Conservation (phyloP, 345 rosid genomes). For the Clarkia xantiana region DNA sequence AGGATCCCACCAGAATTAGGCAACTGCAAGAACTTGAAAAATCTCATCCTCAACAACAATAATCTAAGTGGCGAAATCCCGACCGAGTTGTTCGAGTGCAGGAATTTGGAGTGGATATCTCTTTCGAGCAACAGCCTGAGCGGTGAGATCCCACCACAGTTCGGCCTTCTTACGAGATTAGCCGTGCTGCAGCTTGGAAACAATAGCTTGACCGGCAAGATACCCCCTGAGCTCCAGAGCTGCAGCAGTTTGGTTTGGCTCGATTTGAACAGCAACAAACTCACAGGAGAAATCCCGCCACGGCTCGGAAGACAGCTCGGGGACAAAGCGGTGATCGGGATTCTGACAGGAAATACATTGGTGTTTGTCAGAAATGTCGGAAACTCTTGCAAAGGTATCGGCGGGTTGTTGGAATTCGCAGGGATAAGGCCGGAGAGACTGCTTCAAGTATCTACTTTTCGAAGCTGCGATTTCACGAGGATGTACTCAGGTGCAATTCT, state of each 20-base stretch:
- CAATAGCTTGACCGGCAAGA: slow-evolving; percentile 73
- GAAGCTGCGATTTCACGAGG: slow-evolving; percentile 77
- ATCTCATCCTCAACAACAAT: slow-evolving; percentile 76
- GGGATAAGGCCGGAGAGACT: slow-evolving; percentile 90
- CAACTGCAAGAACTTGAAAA: slow-evolving; percentile 52
- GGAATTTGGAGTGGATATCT: slow-evolving; percentile 86
- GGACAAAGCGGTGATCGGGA: slow-evolving; percentile 61
- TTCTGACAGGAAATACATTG: slow-evolving; percentile 67
- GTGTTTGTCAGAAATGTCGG: slow-evolving; percentile 89
- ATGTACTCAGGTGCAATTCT: slow-evolving; percentile 82
- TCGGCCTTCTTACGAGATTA: slow-evolving; percentile 53
- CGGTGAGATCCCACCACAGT: slow-evolving; percentile 51
- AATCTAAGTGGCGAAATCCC: slow-evolving; percentile 73
- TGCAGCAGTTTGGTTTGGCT: slow-evolving; percentile 90
- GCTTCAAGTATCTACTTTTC: slow-evolving; percentile 54
- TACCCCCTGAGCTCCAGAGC: slow-evolving; percentile 69
- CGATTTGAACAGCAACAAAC: slow-evolving; percentile 75
- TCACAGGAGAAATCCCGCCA: slow-evolving; percentile 83
- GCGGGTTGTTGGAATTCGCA: slow-evolving; percentile 79
- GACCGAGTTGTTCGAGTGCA: slow-evolving; percentile 54
- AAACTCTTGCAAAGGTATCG: slow-evolving; percentile 87
- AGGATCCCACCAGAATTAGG: slow-evolving; percentile 68
- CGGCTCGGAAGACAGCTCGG: slow-evolving; percentile 84
- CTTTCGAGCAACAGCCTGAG: slow-evolving; percentile 66
- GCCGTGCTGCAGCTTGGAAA: slow-evolving; percentile 92